phyloP scores from a whole-genome alignment of 1,284 basidiomycete species.

The Ustanciosporium gigantosporum region DNA sequence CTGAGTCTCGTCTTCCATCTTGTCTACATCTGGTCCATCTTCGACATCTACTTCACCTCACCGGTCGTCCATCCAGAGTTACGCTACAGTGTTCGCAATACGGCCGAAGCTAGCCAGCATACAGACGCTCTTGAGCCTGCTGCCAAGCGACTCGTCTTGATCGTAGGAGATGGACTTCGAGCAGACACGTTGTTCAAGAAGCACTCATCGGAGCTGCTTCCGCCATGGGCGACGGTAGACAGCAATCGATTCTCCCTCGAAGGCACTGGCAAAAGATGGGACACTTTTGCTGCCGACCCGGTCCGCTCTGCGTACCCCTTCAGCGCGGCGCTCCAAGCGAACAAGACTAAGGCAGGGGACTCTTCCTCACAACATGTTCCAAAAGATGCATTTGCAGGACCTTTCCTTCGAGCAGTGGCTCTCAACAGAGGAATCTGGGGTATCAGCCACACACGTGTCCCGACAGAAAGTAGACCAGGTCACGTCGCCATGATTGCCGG shows the following conservation, averaged over 20 bases:
- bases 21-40: constrained; percentile 64
- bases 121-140: constrained; percentile 57
- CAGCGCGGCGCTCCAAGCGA: constrained; percentile 6
- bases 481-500: constrained; percentile 86
- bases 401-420: constrained; percentile 73
- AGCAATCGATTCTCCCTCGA: background rate
- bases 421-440: constrained; percentile 74
- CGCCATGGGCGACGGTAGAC: constrained; percentile 30
- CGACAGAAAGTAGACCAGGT: constrained; percentile 84
- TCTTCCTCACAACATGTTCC: background rate
- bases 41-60: constrained; percentile 83
- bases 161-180: constrained; percentile 75
- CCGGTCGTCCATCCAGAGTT: constrained; percentile 59
- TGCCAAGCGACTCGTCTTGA: constrained; percentile 76
- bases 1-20: constrained; percentile 50
- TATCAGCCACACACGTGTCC: constrained; percentile 82
- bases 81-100: constrained; percentile 32
- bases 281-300: constrained; percentile 15
- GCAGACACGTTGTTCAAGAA: constrained; percentile 76
- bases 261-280: constrained; percentile 13
- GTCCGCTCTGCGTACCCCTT: constrained; percentile 19
- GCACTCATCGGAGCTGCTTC: constrained; percentile 18
- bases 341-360: too few species aligned
- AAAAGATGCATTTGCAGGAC: constrained; percentile 66
- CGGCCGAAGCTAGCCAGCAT: constrained; percentile 2